Evolutionary conservation across 2,329 filamentous ascomycete species (phyloP).

Genomic region (Penicillium sp.): DNA sequence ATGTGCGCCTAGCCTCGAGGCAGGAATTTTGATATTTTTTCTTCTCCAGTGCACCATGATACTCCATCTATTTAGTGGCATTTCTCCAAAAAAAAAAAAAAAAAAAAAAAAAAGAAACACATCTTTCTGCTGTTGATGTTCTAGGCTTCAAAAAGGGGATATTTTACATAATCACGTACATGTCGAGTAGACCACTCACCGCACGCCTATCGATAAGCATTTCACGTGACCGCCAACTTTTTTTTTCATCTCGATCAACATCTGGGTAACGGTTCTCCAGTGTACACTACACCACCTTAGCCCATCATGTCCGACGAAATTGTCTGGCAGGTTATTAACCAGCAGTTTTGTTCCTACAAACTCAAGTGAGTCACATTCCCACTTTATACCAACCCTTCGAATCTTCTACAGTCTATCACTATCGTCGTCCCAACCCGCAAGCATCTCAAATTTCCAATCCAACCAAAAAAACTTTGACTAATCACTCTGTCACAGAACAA

Average conservation of each 20-base stretch:
- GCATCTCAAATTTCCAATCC: conserved; percentile 3
- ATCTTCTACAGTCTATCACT: conserved; percentile 5
- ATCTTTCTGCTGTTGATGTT: no score
- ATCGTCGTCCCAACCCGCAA: neutral
- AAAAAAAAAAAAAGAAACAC: no score
- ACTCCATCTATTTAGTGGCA: no score
- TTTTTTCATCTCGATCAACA: conserved; percentile 31
- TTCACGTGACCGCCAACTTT: conserved; percentile 35
- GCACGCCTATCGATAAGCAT: conserved; percentile 32
- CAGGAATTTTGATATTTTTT: no score
- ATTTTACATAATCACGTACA: neutral
- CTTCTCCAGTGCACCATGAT: no score
- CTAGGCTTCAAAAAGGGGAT: neutral
- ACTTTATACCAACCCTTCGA: neutral
- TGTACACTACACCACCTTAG: conserved; percentile 18
- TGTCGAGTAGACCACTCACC: neutral
- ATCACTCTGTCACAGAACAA: conserved; percentile 56
- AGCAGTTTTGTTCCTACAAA: conserved; percentile 94
- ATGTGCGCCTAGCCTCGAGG: no score
- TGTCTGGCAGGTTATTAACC: conserved; percentile 95
- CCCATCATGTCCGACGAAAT: conserved; percentile 78
- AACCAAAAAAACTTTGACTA: neutral
- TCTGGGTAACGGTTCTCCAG: conserved; percentile 14
- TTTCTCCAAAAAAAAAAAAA: no score
- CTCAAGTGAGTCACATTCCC: conserved; percentile 66